Evolutionary conservation across 495 filamentous ascomycete genomes (phyloP).

Genomic region (Thozetella sp.): DNA sequence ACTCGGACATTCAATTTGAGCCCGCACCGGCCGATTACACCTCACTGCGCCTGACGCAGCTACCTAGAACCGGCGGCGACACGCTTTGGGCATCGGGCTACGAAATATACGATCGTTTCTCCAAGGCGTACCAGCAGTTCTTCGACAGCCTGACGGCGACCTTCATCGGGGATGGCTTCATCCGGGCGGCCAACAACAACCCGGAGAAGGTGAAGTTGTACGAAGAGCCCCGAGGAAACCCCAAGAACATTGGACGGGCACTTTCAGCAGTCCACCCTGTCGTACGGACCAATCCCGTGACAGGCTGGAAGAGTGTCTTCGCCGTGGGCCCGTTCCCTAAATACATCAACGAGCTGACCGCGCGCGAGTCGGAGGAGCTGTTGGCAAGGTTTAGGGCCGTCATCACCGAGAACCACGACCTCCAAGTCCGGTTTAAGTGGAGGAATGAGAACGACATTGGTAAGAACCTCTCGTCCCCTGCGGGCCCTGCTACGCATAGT

Average conservation of each 20-base stretch:
- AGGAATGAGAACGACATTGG: conserved; percentile 59
- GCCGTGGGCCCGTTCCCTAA: conserved; percentile 62
- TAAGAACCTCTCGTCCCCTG: conserved; percentile 8
- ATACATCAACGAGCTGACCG: conserved; percentile 65
- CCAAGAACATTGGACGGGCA: conserved; percentile 63
- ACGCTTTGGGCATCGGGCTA: conserved; percentile 71
- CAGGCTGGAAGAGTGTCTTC: conserved; percentile 80
- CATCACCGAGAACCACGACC: conserved; percentile 72
- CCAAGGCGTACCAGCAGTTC: conserved; percentile 64
- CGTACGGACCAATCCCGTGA: conserved; percentile 76
- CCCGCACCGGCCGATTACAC: conserved; percentile 66
- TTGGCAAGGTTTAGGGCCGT: conserved; percentile 60
- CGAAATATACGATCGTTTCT: conserved; percentile 74
- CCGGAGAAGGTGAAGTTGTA: conserved; percentile 56
- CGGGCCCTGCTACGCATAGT: neutral
- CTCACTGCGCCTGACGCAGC: conserved; percentile 54
- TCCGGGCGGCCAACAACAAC: conserved; percentile 42
- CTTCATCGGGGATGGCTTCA: conserved; percentile 62
- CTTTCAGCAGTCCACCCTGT: conserved; percentile 69
- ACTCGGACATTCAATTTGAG: conserved; percentile 70
- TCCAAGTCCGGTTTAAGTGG: conserved; percentile 72
- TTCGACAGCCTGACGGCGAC: conserved; percentile 68
- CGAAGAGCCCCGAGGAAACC: conserved; percentile 57
- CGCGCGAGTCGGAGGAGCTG: conserved; percentile 61
- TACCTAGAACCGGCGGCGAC: conserved; percentile 67